Evolutionary conservation across 1,284 basidiomycete species (phyloP), one percentile per base, ranked within the genome.

Genomic region (Cutaneotrichosporon mucoides): DNA sequence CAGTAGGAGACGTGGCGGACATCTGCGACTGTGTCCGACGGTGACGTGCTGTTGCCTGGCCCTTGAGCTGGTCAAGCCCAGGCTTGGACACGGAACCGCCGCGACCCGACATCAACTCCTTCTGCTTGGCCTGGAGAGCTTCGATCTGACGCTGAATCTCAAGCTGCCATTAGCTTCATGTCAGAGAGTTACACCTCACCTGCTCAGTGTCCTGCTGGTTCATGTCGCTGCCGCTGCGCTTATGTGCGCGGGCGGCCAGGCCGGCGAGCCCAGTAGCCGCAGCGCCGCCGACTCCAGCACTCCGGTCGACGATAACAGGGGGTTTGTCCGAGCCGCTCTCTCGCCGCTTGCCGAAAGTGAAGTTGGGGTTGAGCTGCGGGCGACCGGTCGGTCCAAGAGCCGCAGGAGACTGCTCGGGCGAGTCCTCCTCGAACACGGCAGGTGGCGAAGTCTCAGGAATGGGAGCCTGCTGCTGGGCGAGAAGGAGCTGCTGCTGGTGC

Each of bases 131-230:
- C 72, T 94, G 92, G 52, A 94, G 80, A 8, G 85, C 89, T 77
- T 94, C 92, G 62, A 95, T 95, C 78, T 94, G 90, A 68, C 78
- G 89, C 77, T 95, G 92, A 56, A 95, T 73, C 47, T 90, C 90
- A 68, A 93, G 89, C 90, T 94, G 72, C 52, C 6, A 13, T 15
- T 11, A 11, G 5, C n/a, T 13, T 41, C 16, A 16, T 13, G 10
- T 15, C 8, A 36, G 41, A 24, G 24, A 24, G 24, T 24, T 24
- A 9, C 15, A 8, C 69, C 77, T 67, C 69, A 90, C 90, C 84
- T 94, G 91, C 76, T 92, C 89, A 16, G 90, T 89, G 88, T 93
- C 90, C 57, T 71, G 73, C 0, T 75, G 70, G 4, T 73, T 76
- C 61, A 93, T 85, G 72, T 93, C 90, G 57, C 85, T 86, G 57